These are phyloP conservation scores for Diutina sp. DNA, from an alignment of 1,139 yeast genomes.

Conservation along the genomic window DNA sequence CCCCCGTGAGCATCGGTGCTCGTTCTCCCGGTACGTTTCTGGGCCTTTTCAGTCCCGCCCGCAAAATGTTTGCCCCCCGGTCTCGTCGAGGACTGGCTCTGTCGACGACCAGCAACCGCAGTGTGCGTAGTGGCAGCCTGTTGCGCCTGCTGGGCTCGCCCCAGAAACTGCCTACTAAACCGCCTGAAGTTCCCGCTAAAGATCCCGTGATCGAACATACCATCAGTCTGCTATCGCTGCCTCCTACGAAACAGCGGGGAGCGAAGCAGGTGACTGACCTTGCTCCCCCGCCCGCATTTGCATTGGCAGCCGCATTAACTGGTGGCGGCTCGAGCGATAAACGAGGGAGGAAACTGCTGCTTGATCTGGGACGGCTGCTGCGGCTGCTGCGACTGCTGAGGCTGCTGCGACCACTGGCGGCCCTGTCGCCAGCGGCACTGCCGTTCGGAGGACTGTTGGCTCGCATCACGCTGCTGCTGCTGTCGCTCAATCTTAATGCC, in stretches of 20 bases:
- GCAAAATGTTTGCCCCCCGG: background rate
- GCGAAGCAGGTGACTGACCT: slow-evolving; percentile 12
- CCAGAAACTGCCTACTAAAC: slow-evolving; percentile 4
- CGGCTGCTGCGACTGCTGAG: background rate
- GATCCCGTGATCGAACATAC: slow-evolving; percentile 13
- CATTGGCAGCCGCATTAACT: slow-evolving; percentile 5
- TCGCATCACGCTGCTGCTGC: slow-evolving; percentile 1
- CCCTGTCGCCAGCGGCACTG: background rate
- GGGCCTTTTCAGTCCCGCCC: slow-evolving; percentile 1
- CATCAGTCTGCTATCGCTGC: slow-evolving; percentile 21
- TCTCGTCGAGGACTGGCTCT: background rate
- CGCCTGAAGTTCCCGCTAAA: background rate
- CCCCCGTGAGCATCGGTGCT: background rate
- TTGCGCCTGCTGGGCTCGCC: slow-evolving; percentile 2
- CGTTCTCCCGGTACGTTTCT: background rate
- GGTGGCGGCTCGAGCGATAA: background rate
- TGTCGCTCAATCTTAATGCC: slow-evolving; percentile 29
- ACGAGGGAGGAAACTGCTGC: background rate
- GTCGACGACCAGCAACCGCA: background rate
- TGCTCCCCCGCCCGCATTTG: slow-evolving; percentile 27
- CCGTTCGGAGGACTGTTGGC: background rate
- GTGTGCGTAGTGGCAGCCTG: background rate
- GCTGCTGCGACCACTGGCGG: background rate
- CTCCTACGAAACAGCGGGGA: slow-evolving; percentile 9
- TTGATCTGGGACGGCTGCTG: background rate